phyloP scores from a whole-genome alignment of 2,329 filamentous ascomycete species.

The Penicillium brasilianum region DNA sequence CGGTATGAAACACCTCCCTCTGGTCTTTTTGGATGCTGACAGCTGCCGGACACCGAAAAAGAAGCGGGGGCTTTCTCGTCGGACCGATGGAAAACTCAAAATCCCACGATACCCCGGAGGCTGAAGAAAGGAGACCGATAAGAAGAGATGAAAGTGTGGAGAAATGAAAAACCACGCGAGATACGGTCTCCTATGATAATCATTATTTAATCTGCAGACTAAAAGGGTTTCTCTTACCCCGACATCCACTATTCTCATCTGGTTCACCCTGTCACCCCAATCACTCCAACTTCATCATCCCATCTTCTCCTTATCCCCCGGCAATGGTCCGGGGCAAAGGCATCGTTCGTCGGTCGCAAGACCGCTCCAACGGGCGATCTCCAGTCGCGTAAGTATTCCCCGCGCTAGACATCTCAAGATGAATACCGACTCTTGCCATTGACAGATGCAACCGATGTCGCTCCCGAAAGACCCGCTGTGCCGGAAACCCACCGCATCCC shows the following conservation, averaged over 20 bases:
- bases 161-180: no score
- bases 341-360: constrained; percentile 25
- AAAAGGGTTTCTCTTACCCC: no score
- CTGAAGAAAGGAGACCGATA: background rate
- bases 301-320: background rate
- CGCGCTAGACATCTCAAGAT: background rate
- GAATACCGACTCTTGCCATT: constrained; percentile 10
- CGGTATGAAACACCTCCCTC: background rate
- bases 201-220: no score
- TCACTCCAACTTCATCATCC: background rate
- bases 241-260: background rate
- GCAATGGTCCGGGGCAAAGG: constrained; percentile 27
- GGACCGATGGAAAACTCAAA: constrained; percentile 11
- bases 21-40: background rate
- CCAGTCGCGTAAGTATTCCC: constrained; percentile 29
- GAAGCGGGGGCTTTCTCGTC: background rate
- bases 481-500: constrained; percentile 41
- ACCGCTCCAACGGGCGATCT: constrained; percentile 31
- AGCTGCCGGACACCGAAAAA: background rate
- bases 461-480: constrained; percentile 43
- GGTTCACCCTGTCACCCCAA: no score
- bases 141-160: background rate
- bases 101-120: background rate
- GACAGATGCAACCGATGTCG: constrained; percentile 45
- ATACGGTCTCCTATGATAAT: no score